Evolutionary conservation across 495 filamentous ascomycete genomes (phyloP).

Genomic region (Hypoxylon cercidicola): DNA sequence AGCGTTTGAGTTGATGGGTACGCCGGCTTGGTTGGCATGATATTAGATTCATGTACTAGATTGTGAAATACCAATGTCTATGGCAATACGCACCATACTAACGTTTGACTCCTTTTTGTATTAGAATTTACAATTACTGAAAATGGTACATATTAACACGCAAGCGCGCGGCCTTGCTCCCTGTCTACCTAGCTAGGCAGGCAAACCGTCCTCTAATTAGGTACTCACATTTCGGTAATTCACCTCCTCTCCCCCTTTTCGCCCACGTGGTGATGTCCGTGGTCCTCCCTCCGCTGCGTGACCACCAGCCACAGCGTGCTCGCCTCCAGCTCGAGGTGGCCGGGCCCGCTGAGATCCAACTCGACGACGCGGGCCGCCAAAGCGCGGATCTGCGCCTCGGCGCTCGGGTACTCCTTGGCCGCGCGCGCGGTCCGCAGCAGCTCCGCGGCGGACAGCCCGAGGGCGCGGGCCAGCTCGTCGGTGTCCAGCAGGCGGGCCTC

Average conservation of each 20-base stretch:
- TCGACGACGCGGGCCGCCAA: conserved; percentile 32
- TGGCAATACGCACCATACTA: too few relatives aligned
- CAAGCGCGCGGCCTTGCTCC: too few relatives aligned
- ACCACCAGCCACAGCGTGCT: conserved; percentile 44
- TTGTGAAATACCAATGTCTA: too few relatives aligned
- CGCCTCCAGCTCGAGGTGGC: conserved; percentile 28
- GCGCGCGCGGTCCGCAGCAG: conserved; percentile 24
- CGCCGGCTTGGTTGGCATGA: too few relatives aligned
- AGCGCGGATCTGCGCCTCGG: conserved; percentile 30
- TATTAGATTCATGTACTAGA: too few relatives aligned
- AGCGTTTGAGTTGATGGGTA: too few relatives aligned
- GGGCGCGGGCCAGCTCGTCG: conserved; percentile 29
- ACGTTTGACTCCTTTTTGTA: too few relatives aligned
- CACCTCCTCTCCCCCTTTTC: not conserved
- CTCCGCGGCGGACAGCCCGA: conserved; percentile 26
- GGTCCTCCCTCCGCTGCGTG: conserved; percentile 13
- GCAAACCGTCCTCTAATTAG: too few relatives aligned
- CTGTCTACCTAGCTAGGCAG: too few relatives aligned
- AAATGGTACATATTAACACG: too few relatives aligned
- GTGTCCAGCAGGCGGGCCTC: conserved; percentile 38
- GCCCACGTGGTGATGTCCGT: not conserved
- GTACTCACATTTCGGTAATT: not conserved
- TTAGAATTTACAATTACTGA: too few relatives aligned
- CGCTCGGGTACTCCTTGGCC: conserved; percentile 10
- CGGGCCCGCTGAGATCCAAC: conserved; percentile 16